These are phyloP conservation scores for Cucumis cinereus DNA, from an alignment of 306 rosid species.

Conservation along the genomic window DNA sequence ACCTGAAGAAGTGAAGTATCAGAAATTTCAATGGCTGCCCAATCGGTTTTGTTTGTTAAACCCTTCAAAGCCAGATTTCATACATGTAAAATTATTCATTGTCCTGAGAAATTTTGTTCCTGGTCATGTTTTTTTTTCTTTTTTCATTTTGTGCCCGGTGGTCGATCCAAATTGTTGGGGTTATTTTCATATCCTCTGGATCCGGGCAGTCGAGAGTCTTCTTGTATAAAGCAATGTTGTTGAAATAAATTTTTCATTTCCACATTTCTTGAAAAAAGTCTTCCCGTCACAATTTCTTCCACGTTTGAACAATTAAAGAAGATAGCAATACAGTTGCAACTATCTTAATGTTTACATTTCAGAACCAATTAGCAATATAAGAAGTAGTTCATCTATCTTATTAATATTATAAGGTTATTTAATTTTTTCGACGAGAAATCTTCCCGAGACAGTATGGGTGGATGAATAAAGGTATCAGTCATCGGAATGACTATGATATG, in stretches of 20 bases:
- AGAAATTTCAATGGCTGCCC: not conserved
- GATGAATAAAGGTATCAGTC: not conserved
- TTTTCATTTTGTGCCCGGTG: not conserved
- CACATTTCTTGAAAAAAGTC: not conserved
- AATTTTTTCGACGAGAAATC: too few species aligned
- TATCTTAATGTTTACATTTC: too few species aligned
- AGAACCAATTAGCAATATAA: too few species aligned
- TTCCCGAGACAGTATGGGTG: too few species aligned
- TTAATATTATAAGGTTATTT: too few species aligned
- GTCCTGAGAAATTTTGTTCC: not conserved
- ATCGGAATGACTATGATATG: not conserved
- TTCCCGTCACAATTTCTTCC: not conserved
- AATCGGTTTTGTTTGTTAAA: not conserved
- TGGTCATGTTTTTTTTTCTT: not conserved
- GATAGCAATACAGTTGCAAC: too few species aligned
- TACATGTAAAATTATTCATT: not conserved
- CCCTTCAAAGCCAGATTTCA: not conserved
- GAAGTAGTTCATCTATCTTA: too few species aligned
- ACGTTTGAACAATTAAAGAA: not conserved
- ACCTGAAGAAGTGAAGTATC: not conserved
- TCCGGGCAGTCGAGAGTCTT: not conserved
- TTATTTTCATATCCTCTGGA: not conserved
- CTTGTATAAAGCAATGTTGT: not conserved
- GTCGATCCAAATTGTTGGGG: not conserved
- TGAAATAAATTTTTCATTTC: not conserved